Base-by-base conservation (phyloP, 2,329 filamentous ascomycete species). In the Cladosporium sp. region DNA sequence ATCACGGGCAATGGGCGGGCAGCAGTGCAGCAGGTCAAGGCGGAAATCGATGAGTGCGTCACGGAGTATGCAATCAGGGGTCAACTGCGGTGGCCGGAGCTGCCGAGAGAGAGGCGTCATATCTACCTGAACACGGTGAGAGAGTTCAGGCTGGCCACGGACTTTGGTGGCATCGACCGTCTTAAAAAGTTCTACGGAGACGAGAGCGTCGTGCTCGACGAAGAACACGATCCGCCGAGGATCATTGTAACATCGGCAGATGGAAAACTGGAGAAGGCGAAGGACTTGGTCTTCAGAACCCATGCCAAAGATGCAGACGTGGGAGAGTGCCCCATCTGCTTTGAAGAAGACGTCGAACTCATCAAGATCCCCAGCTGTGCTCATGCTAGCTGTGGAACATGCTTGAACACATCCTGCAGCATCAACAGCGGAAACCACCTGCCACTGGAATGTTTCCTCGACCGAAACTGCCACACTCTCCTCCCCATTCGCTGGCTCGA, bases 311-410 rank as follows among this genome's bases (percentile, higher is more conserved):
- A 28, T 21, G 25, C 26, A 23, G 32, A 58, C n/a, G 51, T 21
- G n/a, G 43, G 32, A 58, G 43, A 46, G 11, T 66, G 65, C 28
- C 16, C 16, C 49, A 59, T 67, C 34, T 67, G 66, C 25, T 28
- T 18, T 5, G 59, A 66, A 21, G 51, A 64, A 6, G 7, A 25
- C 18, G 64, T 54, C 13, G 59, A 46, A 23, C 30, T 59, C 7
- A 32, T 66, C 53, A 34, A 30, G 11, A 16, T 62, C 25, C 54
- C 61, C 1, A 32, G 30, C 34, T 68, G 66, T 39, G 49, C 26
- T 10, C 66, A 68, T 58, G 28, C 26, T 18, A 61, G 54, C 61
- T 68, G 66, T 49, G 54, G 39, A 18, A n/a, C 64, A 23, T 68
- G 66, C 46, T 56, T 68, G 46, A 26, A 36, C 32, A 16, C 25